Base-by-base conservation (phyloP, 768 basidiomycete genomes). In the Tylopilus felleus region DNA sequence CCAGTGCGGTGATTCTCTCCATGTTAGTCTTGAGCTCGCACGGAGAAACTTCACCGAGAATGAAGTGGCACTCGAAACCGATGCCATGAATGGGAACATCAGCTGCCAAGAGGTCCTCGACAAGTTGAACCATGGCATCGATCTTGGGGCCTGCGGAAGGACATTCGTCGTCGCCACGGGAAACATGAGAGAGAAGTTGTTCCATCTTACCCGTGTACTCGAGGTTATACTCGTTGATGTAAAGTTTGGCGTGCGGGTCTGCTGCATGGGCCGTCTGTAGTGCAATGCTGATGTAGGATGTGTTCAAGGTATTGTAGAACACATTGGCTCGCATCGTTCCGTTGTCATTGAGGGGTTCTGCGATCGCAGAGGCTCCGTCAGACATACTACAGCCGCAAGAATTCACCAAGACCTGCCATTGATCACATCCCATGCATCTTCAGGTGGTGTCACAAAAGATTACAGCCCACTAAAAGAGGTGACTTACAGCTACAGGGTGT, bases 11-110 rank as follows among this genome's bases (percentile, higher is more conserved):
- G 33, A 33, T 14, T 33, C 33, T 33, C 33, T 33, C 9, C 33
- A 33, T 33, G 54, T 80, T 80, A 3, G 73, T 65, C 51, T 77
- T 71, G 46, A 86, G 65, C 12, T 70, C 53, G n/a, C 61, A 55
- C 4, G 75, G 67, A 1, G 82, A 80, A 16, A 86, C 73, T 56
- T 77, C 61, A 21, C 83, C 84, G 25, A 85, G 78, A 60, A 83
- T 80, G 57, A 85, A 72, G 65, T 86, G 85, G 47, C 73, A 69
- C 69, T 85, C 79, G 50, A 84, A 73, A 52, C 85, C 85, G 43
- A 88, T 71, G 38, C 83, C 84, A 61, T 85, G 79, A 60, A 86
- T 72, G 6, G 84, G 83, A 1, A 75, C 75, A 22, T 76, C 77
- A 25, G 72, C 69, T 0, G 71, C 68, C 55, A 79, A 63, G 46